Conservation (phyloP, 1,284 basidiomycete genomes). For the Sanghuangporus weigelae region DNA sequence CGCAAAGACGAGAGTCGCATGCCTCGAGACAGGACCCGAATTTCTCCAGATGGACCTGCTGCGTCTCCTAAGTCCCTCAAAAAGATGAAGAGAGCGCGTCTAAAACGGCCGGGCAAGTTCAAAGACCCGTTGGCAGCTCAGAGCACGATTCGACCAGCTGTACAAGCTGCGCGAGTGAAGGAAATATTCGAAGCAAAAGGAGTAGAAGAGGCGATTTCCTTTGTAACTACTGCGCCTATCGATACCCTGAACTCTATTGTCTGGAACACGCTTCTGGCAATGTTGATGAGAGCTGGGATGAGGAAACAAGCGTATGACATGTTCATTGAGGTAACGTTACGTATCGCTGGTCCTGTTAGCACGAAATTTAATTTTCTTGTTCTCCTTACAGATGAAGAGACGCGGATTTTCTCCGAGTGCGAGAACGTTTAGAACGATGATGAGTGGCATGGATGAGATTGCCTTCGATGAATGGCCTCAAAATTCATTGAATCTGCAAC, state of each 20-base stretch:
- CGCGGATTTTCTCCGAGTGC: constrained; percentile 61
- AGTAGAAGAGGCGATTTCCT: constrained; percentile 51
- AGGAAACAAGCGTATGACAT: constrained; percentile 55
- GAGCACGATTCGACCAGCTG: constrained; percentile 2
- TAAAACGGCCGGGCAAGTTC: not conserved
- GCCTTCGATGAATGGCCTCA: constrained; percentile 43
- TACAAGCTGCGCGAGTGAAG: constrained; percentile 32
- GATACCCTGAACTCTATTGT: constrained; percentile 65
- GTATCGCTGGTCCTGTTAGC: not conserved
- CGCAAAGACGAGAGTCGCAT: not conserved
- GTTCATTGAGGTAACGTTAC: constrained; percentile 56
- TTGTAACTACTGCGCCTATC: constrained; percentile 57
- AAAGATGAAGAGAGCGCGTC: not conserved
- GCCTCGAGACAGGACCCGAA: not conserved
- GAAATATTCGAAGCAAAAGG: constrained; percentile 47
- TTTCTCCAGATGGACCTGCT: not conserved
- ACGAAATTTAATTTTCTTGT: not conserved
- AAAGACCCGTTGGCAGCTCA: not conserved
- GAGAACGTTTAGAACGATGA: constrained; percentile 61
- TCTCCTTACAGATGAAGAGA: constrained; percentile 65
- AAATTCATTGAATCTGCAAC: constrained; percentile 51
- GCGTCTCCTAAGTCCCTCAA: not conserved
- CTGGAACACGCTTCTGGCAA: constrained; percentile 71
- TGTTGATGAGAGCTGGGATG: constrained; percentile 47
- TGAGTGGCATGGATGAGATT: constrained; percentile 54